Base-by-base conservation (phyloP, 164 flowering plant species). In the Dillenia suffruticosa region DNA sequence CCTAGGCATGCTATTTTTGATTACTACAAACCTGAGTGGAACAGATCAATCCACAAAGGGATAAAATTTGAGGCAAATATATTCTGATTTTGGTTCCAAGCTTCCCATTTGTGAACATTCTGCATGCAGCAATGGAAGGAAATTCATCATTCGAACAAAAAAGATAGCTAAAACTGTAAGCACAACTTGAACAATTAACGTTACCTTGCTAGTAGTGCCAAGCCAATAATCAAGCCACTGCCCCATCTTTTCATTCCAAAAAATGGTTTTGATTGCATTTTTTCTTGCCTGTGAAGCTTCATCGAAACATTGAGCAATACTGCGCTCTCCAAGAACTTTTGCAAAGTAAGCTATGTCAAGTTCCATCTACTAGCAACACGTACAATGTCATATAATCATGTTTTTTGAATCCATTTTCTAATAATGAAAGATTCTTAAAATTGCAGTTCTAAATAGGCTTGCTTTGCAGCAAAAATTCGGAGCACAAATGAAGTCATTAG, bases 191-290 rank as follows among this genome's bases (percentile, higher is more conserved):
- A 46, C 44, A 69, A 62, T 61, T 26, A 45, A 49, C 1, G 12
- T 19, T 17, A 81, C 97, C 83, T 76, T 26, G 69, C 75, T 68
- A 22, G 63, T 14, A 45, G 59, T 48, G 65, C 55, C 65, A 59
- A 88, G 72, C 97, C 97, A 86, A 76, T 85, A 91, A 76, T 94
- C 99, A 59, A 91, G 74, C 97, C 99, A 94, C 53, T 91, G 96
- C n/a, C 83, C 83, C 82, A 44, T 82, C 71, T 81, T 62, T 26
- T 66, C 79, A 71, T 86, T 86, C 99, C 99, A 91, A 51, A 88
- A 81, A 44, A 95, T 65, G 26, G 82, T 63, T 47, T 77, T 68
- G 15, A 95, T 81, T 48, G 97, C 82, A 44, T 67, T 74, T 43
- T 62, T 49, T 70, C 96, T 79, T 45, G 70, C 78, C 66, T 74